Conservation (phyloP, 2,329 filamentous ascomycete genomes). For the Corynespora cassiicola region DNA sequence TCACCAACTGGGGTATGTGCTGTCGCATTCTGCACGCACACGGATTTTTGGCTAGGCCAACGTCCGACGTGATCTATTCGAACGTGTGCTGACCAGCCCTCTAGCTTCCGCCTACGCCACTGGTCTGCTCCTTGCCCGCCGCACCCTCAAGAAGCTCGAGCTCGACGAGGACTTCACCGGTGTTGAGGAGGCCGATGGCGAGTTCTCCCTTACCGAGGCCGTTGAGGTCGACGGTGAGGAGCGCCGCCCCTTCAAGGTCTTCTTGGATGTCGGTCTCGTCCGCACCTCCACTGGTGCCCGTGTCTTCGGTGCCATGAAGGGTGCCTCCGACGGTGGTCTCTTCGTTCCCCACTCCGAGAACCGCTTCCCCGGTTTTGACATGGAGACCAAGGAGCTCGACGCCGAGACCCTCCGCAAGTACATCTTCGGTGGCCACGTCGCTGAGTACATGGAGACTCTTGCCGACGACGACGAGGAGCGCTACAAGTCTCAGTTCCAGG, state of each 20-base stretch:
- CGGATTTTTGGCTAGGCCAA: no score
- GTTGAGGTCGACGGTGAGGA: constrained; percentile 86
- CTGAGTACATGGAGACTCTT: constrained; percentile 99
- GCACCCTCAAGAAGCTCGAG: constrained; percentile 95
- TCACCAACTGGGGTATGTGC: constrained; percentile 99
- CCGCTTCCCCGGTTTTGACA: constrained; percentile 98
- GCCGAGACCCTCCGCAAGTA: constrained; percentile 97
- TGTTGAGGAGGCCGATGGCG: constrained; percentile 96
- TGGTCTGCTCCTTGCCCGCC: constrained; percentile 95
- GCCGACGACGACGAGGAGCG: constrained; percentile 99
- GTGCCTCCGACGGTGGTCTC: constrained; percentile 97
- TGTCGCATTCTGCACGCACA: no score
- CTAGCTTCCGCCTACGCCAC: constrained; percentile 96
- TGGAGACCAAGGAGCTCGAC: constrained; percentile 97
- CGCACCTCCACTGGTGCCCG: constrained; percentile 98
- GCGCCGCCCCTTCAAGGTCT: constrained; percentile 98
- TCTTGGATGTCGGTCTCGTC: constrained; percentile 96
- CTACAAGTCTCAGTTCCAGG: constrained; percentile 96
- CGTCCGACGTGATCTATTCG: no score
- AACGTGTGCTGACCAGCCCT: no score
- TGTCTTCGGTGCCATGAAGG: constrained; percentile 99
- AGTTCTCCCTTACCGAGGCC: constrained; percentile 95
- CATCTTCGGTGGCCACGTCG: constrained; percentile 98
- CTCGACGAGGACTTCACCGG: constrained; percentile 91
- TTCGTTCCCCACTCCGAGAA: constrained; percentile 98